Percentiles rank a stretch among this genome's conserved stretches.
These are phyloP conservation scores for Termitomyces eurrhizus DNA, from an alignment of 768 basidiomycete genomes.

Conservation along the genomic window DNA sequence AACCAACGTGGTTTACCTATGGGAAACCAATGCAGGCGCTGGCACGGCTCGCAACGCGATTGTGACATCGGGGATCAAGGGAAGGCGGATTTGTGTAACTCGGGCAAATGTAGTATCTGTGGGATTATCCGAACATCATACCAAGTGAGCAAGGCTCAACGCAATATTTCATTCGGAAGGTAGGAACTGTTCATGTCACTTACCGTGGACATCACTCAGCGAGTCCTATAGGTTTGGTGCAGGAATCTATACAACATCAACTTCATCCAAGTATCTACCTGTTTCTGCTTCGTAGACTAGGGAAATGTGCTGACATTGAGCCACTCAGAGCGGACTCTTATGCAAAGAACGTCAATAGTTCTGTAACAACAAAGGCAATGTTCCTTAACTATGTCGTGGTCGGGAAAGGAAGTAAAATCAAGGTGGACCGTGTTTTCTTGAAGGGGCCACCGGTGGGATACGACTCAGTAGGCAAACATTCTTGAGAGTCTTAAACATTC, in stretches of 20 bases:
- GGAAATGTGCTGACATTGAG: not conserved
- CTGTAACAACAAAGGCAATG: constrained; percentile 50
- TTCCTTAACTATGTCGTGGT: constrained; percentile 70
- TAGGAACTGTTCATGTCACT: constrained; percentile 18
- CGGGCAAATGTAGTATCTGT: constrained; percentile 56
- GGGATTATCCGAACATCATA: constrained; percentile 61
- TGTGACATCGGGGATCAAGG: constrained; percentile 65
- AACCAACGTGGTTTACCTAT: constrained; percentile 33
- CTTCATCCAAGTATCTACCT: constrained; percentile 54
- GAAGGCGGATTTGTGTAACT: constrained; percentile 48
- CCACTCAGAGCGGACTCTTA: constrained; percentile 61
- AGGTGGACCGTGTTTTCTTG: constrained; percentile 50
- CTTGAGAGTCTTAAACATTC: not conserved
- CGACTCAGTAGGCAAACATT: constrained; percentile 49
- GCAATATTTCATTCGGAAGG: constrained; percentile 73
- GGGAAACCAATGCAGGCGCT: constrained; percentile 73
- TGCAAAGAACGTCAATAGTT: constrained; percentile 52
- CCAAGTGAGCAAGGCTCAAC: constrained; percentile 58
- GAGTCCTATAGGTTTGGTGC: constrained; percentile 51
- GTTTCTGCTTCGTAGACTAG: not conserved
- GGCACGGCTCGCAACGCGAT: constrained; percentile 66
- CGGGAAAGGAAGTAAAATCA: constrained; percentile 64
- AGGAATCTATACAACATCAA: constrained; percentile 73
- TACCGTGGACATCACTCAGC: not conserved
- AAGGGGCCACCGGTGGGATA: constrained; percentile 58